A percentile compares a stretch with the other conserved stretches of the same genome.
phyloP scores from a whole-genome alignment of 2,329 filamentous ascomycete genomes.

The Pyricularia grisea region DNA sequence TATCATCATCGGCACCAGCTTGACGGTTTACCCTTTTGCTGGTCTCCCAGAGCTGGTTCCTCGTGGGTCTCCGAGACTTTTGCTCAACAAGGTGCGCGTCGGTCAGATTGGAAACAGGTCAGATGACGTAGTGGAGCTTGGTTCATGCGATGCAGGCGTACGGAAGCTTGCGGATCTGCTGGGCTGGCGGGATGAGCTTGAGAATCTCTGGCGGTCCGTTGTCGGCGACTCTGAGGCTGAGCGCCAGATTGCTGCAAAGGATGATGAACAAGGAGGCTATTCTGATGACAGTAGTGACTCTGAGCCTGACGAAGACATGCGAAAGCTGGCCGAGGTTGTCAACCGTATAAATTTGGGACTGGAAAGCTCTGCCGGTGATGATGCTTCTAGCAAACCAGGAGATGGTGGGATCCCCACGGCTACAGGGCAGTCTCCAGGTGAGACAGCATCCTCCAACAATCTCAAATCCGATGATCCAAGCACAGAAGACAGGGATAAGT shows the following conservation, averaged over 20 bases:
- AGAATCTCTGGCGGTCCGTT: constrained; percentile 60
- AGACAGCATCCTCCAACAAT: not conserved
- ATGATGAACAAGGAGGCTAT: constrained; percentile 12
- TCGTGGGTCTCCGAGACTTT: constrained; percentile 59
- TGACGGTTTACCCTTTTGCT: constrained; percentile 81
- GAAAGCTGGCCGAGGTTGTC: not conserved
- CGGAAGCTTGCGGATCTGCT: constrained; percentile 67
- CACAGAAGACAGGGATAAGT: not conserved
- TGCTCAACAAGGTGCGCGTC: constrained; percentile 82
- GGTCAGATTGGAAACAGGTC: constrained; percentile 66
- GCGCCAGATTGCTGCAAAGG: constrained; percentile 31
- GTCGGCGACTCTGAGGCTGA: constrained; percentile 52
- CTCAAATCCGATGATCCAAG: not conserved
- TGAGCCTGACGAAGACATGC: not conserved
- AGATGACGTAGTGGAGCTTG: constrained; percentile 79
- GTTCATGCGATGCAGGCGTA: constrained; percentile 76
- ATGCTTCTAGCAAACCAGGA: not conserved
- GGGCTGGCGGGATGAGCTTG: constrained; percentile 80
- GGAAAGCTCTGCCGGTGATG: not conserved
- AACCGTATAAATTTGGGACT: not conserved
- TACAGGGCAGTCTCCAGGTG: not conserved
- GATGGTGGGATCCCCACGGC: not conserved
- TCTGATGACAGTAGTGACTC: not conserved
- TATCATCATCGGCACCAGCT: constrained; percentile 81
- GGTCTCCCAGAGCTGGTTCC: constrained; percentile 57